Evolutionary conservation across 306 rosid genomes (phyloP), one percentile per base, ranked within the genome.

Genomic region (Corylus americana): DNA sequence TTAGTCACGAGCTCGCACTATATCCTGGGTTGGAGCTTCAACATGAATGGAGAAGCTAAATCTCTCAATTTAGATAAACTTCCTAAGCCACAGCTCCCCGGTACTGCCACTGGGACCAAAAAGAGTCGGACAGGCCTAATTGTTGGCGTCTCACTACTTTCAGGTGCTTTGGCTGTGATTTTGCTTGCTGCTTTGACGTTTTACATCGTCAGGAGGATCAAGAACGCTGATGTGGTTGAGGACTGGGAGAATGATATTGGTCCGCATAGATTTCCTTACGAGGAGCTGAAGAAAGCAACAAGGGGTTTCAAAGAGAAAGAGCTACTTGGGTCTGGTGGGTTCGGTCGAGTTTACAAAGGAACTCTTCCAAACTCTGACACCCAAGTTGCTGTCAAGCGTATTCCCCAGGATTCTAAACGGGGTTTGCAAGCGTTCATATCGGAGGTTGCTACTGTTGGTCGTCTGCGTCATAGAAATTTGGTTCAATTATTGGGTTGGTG

Each of bases 401-500:
- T 90, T 58, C 83, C 90, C 22, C 85, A 85, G 11, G 89, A 83
- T n/a, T 90, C 94, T 3, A 90, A 76, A 79, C 92, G 86, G 44
- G 92, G 94, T 1, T 31, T 82, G 57, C 86, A 77, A 44, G 92
- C 88, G 55, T 90, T 90, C 12, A 69, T 86, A n/a, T 84, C 90
- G 0, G 94, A 88, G 35, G 83, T 90, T 49, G 86, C 83, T 14
- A 90, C 85, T 47, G 86, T 88, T 10, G 94, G 94, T 0, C 82
- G 83, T 63, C 90, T 90, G 4, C 85, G 91, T 18, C 94, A 90
- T 13, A 81, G 89, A 27, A 90, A 90, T 79, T 76, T 90, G 3
- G 91, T 88, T 35, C 90, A 88, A 62, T 74, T 90, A 77, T 82
- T 84, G 18, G 94, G 94, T 25, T 90, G 92, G 94, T 88, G 94